Evolutionary conservation across 2,329 filamentous ascomycete species (phyloP).

Genomic region (Bertia moriformis): DNA sequence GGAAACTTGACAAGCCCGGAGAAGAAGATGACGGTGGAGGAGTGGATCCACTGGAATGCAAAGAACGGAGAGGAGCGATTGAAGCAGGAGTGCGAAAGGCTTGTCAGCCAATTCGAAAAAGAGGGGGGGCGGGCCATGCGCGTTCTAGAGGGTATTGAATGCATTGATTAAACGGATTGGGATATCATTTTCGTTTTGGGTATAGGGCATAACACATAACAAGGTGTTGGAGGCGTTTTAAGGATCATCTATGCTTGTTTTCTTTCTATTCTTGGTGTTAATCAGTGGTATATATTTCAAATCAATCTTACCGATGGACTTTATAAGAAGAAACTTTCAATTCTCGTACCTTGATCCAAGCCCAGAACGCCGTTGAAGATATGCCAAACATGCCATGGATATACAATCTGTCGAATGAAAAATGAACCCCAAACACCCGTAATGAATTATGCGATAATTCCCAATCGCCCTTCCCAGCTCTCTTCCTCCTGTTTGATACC

Average conservation of each 20-base stretch:
- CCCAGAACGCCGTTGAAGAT: no score
- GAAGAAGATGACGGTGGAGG: conserved; percentile 80
- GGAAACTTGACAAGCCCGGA: conserved; percentile 59
- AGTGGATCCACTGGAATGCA: conserved; percentile 80
- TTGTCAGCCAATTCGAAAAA: conserved; percentile 70
- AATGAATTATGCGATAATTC: background rate
- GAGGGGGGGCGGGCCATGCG: conserved; percentile 69
- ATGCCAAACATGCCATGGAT: no score
- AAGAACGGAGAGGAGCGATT: conserved; percentile 66
- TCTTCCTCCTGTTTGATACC: conserved; percentile 6
- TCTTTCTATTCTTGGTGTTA: no score
- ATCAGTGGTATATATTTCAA: no score
- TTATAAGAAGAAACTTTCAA: no score
- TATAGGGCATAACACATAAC: background rate
- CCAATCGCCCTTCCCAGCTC: conserved; percentile 1
- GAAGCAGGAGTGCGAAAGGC: conserved; percentile 64
- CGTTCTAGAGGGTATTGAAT: conserved; percentile 46
- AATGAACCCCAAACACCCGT: no score
- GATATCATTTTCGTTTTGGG: background rate
- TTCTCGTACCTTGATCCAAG: no score
- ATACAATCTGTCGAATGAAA: no score
- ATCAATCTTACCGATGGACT: no score
- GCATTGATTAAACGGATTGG: conserved; percentile 1
- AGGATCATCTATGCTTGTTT: no score
- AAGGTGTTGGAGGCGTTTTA: no score